Evolutionary conservation across 352 stramenopile species (phyloP), one percentile per base, ranked within the genome.

Genomic region (Globisporangium splendens): DNA sequence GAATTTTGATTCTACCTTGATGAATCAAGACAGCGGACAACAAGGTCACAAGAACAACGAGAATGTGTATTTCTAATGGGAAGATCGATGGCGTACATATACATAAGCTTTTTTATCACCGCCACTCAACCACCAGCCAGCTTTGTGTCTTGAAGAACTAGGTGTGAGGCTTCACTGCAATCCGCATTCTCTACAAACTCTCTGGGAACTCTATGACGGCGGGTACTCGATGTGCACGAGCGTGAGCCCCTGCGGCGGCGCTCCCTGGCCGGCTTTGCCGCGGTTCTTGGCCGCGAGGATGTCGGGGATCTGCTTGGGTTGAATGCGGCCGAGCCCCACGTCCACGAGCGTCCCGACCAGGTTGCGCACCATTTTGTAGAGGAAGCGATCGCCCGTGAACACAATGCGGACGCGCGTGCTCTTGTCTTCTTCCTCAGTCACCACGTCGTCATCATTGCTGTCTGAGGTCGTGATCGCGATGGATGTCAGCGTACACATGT

Each of bases 311-410:
- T 62, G 48, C 3, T 86, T 61, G 0, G 76, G 64, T 14, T 56
- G 47, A 1, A 88, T 46, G 44, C 68, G 77, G 4, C 79, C 71
- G 13, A 88, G 67, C 1, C 85, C 85, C 0, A 91, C 77, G 63
- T 91, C 79, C 33, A 95, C 81, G 12, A 95, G 71, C 20, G 83
- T 87, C 13, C 85, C 85, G 18, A 91, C 85, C 13, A 95, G 69
- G 50, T 83, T 93, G 18, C 85, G 81, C 54, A 95, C 80, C 85
- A 95, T 95, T 35, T 88, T 92, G 67, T 95, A 95, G 42, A 87
- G 65, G 57, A 95, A 95, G 10, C 83, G 74, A 49, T 91, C 71
- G 28, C 85, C 85, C 31, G 78, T 64, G 35, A 95, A 82, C 20
- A 71, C 64, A 11, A 95, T 56, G 1, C 66, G 51, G 62, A 92